phyloP scores from a whole-genome alignment of 2,329 filamentous ascomycete genomes.

The Cadophora sp. region DNA sequence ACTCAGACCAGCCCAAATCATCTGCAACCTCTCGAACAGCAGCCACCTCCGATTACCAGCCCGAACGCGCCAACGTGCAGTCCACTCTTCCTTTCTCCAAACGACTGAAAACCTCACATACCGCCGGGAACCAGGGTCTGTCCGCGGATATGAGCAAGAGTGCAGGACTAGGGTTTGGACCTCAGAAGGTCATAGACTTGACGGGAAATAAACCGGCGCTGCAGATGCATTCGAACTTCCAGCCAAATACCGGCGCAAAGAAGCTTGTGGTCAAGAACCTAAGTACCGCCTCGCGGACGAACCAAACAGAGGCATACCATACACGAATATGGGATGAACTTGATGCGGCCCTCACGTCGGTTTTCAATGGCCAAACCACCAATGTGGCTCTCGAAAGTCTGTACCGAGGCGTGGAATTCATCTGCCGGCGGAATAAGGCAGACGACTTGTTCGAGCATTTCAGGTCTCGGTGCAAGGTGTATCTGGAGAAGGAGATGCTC shows the following conservation, averaged over 20 bases:
- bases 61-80: slow-evolving; percentile 12
- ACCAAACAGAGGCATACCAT: slow-evolving; percentile 79
- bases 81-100: slow-evolving; percentile 52
- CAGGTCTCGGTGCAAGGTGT: slow-evolving; percentile 67
- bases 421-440: slow-evolving; percentile 81
- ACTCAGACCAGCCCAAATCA: slow-evolving; percentile 30
- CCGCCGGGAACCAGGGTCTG: slow-evolving; percentile 26
- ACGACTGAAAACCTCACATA: slow-evolving; percentile 80
- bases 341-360: slow-evolving; percentile 71
- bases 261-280: slow-evolving; percentile 96
- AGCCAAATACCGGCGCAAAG: slow-evolving; percentile 78
- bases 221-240: slow-evolving; percentile 56
- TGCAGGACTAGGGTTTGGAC: slow-evolving; percentile 27
- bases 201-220: slow-evolving; percentile 25
- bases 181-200: slow-evolving; percentile 37
- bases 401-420: slow-evolving; percentile 89
- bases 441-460: slow-evolving; percentile 72
- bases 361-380: slow-evolving; percentile 72
- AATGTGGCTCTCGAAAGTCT: slow-evolving; percentile 83
- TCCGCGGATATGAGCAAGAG: slow-evolving; percentile 39
- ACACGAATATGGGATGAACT: slow-evolving; percentile 77
- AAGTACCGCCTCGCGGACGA: slow-evolving; percentile 59
- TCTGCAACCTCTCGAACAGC: slow-evolving; percentile 12
- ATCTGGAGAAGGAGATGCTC: slow-evolving; percentile 69
- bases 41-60: slow-evolving; percentile 13